phyloP scores from a whole-genome alignment of 75 land plant species.

The Larix kaempferi region DNA sequence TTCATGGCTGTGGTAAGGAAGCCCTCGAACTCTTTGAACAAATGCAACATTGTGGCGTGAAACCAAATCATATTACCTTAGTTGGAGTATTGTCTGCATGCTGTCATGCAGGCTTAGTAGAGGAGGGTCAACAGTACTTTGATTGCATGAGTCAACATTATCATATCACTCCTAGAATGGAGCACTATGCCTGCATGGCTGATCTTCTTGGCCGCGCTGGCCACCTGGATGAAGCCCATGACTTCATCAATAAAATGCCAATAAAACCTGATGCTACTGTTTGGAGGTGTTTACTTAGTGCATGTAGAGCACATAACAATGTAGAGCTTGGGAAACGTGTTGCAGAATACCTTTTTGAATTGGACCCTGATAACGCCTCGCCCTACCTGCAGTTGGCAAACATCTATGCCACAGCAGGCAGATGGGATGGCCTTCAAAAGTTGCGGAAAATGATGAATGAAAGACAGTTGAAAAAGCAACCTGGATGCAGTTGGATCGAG shows the following conservation, averaged over 20 bases:
- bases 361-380: constrained; percentile 53
- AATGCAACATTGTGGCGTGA: constrained; percentile 45
- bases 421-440: constrained; percentile 37
- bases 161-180: constrained; percentile 43
- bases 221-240: constrained; percentile 35
- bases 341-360: constrained; percentile 41
- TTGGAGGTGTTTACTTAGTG: constrained; percentile 65
- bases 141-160: constrained; percentile 36
- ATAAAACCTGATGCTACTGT: constrained; percentile 42
- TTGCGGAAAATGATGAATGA: constrained; percentile 55
- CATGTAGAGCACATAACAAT: constrained; percentile 57
- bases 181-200: constrained; percentile 69
- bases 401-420: constrained; percentile 44
- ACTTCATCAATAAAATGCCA: constrained; percentile 51
- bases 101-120: constrained; percentile 56
- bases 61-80: constrained; percentile 64
- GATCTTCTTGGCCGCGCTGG: constrained; percentile 67
- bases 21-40: constrained; percentile 53
- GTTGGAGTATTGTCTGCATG: constrained; percentile 68
- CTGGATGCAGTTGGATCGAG: constrained; percentile 69
- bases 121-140: constrained; percentile 41
- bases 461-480: constrained; percentile 44
- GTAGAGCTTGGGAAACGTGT: constrained; percentile 40
- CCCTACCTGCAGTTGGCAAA: constrained; percentile 56
- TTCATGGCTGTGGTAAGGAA: constrained; percentile 54